These are phyloP conservation scores for Vaccinium corymbosum DNA, from an alignment of 148 eudicot species.

Conservation along the genomic window DNA sequence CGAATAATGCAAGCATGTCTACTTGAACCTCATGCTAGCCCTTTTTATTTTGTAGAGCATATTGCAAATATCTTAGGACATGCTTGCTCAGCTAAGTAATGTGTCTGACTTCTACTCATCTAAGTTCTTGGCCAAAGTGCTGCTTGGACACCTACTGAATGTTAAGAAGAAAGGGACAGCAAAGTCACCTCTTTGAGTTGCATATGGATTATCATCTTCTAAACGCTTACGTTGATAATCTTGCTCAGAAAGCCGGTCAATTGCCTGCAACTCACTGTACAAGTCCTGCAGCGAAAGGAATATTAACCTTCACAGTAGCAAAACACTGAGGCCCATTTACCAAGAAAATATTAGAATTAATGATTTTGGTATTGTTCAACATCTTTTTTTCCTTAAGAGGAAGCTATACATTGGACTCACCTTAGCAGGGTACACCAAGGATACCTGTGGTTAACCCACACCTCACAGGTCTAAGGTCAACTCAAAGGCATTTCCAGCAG, in stretches of 20 bases:
- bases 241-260: constrained; percentile 45
- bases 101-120: neutral
- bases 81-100: neutral
- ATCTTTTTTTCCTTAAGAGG: neutral
- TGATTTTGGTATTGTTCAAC: neutral
- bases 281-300: constrained; percentile 39
- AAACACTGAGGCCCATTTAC: neutral
- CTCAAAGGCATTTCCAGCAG: constrained; percentile 7
- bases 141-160: neutral
- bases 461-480: neutral
- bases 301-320: neutral
- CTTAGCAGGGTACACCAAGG: neutral
- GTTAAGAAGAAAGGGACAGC: neutral
- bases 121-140: neutral
- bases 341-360: neutral
- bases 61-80: neutral
- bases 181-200: constrained; percentile 43
- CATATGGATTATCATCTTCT: constrained; percentile 39
- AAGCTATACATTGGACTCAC: neutral
- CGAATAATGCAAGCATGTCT: neutral
- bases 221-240: constrained; percentile 39
- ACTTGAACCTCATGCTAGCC: neutral
- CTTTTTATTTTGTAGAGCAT: neutral
- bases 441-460: neutral
- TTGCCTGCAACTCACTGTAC: constrained; percentile 46